A percentile compares a stretch with the other conserved stretches of the same genome.
phyloP scores from a whole-genome alignment of 331 rosid species.

The Pyracantha coccinea region DNA sequence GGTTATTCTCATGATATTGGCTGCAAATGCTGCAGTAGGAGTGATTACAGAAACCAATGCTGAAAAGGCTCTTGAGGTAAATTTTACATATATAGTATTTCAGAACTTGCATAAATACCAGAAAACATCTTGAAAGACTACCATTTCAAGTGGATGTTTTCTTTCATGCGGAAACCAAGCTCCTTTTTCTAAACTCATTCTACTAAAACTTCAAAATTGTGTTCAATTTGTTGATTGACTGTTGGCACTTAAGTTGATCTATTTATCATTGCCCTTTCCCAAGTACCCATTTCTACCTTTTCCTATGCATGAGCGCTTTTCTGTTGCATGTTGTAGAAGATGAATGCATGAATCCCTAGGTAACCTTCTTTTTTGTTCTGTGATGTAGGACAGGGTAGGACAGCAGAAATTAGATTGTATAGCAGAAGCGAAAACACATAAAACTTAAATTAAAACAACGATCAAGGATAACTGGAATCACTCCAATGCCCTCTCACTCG shows the following conservation, averaged over 20 bases:
- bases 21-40: conserved; percentile 97
- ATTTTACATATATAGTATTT: conserved; percentile 10
- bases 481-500: no score
- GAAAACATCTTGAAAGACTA: conserved; percentile 7
- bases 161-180: neutral
- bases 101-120: neutral
- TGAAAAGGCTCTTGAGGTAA: conserved; percentile 98
- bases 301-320: neutral
- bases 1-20: conserved; percentile 95
- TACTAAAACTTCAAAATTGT: neutral
- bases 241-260: neutral
- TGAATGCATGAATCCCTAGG: neutral
- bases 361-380: neutral
- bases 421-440: no score
- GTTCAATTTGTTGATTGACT: neutral
- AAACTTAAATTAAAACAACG: no score
- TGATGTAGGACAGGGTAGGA: no score
- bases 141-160: conserved; percentile 2
- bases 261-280: neutral
- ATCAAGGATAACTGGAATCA: no score
- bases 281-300: neutral
- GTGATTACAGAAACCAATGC: conserved; percentile 98
- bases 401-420: no score
- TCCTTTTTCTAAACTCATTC: neutral
- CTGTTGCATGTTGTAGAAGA: neutral